Percentiles rank a stretch among this genome's conserved stretches.
phyloP scores from a whole-genome alignment of 2,329 filamentous ascomycete species.

The Parasarocladium wereldwijsianum region DNA sequence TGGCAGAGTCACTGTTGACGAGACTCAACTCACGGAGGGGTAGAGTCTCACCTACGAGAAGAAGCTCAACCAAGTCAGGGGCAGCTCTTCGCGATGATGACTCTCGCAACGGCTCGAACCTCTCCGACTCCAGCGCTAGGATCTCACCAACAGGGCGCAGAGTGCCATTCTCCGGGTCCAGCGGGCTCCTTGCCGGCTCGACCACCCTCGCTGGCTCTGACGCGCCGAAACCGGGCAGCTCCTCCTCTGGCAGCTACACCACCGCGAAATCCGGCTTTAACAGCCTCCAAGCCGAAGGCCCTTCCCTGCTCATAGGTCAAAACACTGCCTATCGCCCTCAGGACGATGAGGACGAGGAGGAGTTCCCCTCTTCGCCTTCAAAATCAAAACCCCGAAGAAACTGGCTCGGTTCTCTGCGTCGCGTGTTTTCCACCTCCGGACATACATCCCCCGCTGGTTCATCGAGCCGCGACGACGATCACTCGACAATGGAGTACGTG shows the following conservation, averaged over 20 bases:
- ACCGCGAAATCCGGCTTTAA: conserved; percentile 39
- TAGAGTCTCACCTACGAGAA: conserved; percentile 22
- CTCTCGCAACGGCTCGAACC: conserved; percentile 37
- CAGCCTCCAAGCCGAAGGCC: conserved; percentile 37
- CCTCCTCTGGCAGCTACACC: conserved; percentile 29
- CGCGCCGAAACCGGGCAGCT: conserved; percentile 22
- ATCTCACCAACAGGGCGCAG: conserved; percentile 16
- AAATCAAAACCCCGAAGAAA: conserved; percentile 40
- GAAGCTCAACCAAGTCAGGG: conserved; percentile 19
- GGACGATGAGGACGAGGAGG: conserved; percentile 20
- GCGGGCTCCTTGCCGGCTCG: conserved; percentile 13
- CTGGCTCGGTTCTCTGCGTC: conserved; percentile 54
- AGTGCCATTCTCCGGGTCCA: conserved; percentile 16
- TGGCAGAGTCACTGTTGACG: conserved; percentile 34
- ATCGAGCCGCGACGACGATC: conserved; percentile 9
- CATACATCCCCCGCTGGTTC: conserved; percentile 11
- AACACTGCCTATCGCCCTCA: conserved; percentile 9
- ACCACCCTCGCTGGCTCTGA: conserved; percentile 13
- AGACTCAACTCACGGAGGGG: conserved; percentile 23
- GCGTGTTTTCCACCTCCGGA: conserved; percentile 40
- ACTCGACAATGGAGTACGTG: conserved; percentile 18
- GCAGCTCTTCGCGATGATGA: conserved; percentile 27
- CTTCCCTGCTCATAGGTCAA: conserved; percentile 25
- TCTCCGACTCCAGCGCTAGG: conserved; percentile 33
- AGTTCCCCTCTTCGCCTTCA: conserved; percentile 37